Evolutionary conservation across 2,329 filamentous ascomycete species (phyloP), one percentile per base, ranked within the genome.

Genomic region (Microsporum canis): DNA sequence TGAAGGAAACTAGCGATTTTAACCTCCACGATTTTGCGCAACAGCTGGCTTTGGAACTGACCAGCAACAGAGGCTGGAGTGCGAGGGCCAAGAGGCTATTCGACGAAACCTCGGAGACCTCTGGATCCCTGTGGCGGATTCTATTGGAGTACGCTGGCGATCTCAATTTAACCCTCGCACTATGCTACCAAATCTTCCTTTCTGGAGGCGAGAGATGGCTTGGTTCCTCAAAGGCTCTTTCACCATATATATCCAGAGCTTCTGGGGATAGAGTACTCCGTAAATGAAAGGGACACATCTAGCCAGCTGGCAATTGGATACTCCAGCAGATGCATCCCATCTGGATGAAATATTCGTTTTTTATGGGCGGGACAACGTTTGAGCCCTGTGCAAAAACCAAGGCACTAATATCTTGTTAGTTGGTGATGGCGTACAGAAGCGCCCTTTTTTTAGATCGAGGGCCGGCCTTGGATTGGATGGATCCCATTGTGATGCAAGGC

Each of bases 121-220:
- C 31, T 29, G 29, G 33, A 23, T 5, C 14, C 51, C 7, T 43
- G 33, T 34, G 51, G 51, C n/a, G 51, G 33, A 36, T 55, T 17
- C 31, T 55, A 55, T 55, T 55, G 51, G 51, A 55, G 12, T 55
- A 55, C 51, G 14, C 31, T 55, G 51, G 33, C 51, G 51, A 55
- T 55, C 51, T 34, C 33, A 55, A 55, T 55, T 55, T 34, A 55
- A 55, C 51, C 51, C 51, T 34, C 12, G 51, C 31, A 55, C 31
- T 14, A 31, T 12, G 31, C 51, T 38, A 36, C 51, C 33, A 38
- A 36, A 55, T 12, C 27, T 36, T 55, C 43, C 7, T 34, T 36
- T 36, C 31, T 17, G 10, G 51, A 55, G 34, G 33, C 31, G 45
- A 51, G 12, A 31, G 8, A 3, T n/a, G 1, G n/a, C 7, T 29